Conservation (phyloP, 2,329 filamentous ascomycete genomes). For the Lecanicillium sp. region DNA sequence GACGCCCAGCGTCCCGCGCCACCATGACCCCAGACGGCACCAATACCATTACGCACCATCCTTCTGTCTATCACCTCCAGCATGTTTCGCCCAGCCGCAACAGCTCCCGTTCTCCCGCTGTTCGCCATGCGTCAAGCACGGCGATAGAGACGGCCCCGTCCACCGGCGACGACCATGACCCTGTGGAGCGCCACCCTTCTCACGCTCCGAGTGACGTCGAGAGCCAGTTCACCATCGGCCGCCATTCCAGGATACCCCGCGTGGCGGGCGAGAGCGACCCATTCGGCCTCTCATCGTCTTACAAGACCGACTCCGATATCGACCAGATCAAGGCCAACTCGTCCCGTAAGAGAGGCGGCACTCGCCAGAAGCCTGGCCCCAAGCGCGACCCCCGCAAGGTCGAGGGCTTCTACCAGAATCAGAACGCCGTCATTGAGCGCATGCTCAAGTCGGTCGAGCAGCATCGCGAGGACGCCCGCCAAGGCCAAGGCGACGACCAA, state of each 20-base stretch:
- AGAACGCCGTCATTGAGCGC: conserved; percentile 90
- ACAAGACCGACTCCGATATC: conserved; percentile 74
- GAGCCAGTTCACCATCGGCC: conserved; percentile 31
- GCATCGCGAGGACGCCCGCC: conserved; percentile 72
- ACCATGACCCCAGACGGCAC: conserved; percentile 34
- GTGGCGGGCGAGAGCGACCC: conserved; percentile 66
- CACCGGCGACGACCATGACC: conserved; percentile 24
- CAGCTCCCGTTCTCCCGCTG: conserved; percentile 19
- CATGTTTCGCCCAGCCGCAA: conserved; percentile 19
- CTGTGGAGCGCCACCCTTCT: conserved; percentile 34
- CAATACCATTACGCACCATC: conserved; percentile 34
- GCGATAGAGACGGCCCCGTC: conserved; percentile 32
- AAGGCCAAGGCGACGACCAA: conserved; percentile 74
- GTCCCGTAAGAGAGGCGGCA: conserved; percentile 61
- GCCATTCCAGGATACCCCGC: conserved; percentile 41
- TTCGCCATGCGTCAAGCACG: conserved; percentile 34
- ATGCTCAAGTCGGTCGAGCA: conserved; percentile 90
- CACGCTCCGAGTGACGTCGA: conserved; percentile 37
- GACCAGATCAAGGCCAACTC: conserved; percentile 72
- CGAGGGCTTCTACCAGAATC: conserved; percentile 75
- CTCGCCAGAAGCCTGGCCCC: conserved; percentile 15
- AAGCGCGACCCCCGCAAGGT: conserved; percentile 45
- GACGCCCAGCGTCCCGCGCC: too few species aligned
- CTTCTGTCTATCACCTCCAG: conserved; percentile 35
- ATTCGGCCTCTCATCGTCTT: conserved; percentile 65